Percentiles rank a stretch among this genome's conserved stretches.
Conservation (phyloP, 2,329 filamentous ascomycete species). For the Colletotrichum somersetense region DNA sequence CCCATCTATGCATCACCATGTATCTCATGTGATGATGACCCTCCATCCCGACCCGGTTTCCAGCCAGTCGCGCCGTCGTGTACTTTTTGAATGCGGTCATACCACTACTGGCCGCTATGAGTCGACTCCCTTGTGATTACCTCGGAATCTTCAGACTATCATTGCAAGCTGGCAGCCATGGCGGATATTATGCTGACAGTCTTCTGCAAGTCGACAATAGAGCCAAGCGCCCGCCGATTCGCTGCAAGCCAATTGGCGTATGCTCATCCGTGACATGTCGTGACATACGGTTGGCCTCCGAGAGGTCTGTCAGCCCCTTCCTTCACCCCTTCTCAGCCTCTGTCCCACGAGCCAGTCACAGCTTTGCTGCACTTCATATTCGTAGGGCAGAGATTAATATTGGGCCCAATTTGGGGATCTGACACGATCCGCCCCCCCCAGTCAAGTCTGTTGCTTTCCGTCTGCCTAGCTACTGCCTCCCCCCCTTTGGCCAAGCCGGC, state of each 20-base stretch:
- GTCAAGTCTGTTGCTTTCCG: slow-evolving; percentile 19
- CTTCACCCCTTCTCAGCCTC: slow-evolving; percentile 36
- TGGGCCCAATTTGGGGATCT: slow-evolving; percentile 34
- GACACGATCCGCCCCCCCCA: slow-evolving; percentile 21
- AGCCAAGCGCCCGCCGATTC: slow-evolving; percentile 24
- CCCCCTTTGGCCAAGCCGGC: slow-evolving; percentile 4
- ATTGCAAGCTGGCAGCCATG: slow-evolving; percentile 18
- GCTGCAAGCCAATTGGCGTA: slow-evolving; percentile 19
- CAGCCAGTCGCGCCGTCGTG: slow-evolving; percentile 10
- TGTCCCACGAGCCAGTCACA: slow-evolving; percentile 23
- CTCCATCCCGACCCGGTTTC: neutral
- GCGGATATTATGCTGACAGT: slow-evolving; percentile 24
- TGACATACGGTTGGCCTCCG: slow-evolving; percentile 13
- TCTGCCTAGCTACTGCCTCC: slow-evolving; percentile 30
- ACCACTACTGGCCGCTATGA: slow-evolving; percentile 16
- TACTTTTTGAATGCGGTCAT: slow-evolving; percentile 12
- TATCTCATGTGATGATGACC: slow-evolving; percentile 1
- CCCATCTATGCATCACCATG: neutral
- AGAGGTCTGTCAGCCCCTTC: slow-evolving; percentile 35
- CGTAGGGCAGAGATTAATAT: slow-evolving; percentile 29
- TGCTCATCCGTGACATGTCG: slow-evolving; percentile 11
- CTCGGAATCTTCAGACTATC: slow-evolving; percentile 22
- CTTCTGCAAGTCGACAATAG: slow-evolving; percentile 23
- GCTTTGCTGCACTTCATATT: slow-evolving; percentile 10
- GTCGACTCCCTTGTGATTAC: slow-evolving; percentile 16